These are phyloP conservation scores for Neofusicoccum cordaticola DNA, from an alignment of 2,329 filamentous ascomycete genomes.

Conservation along the genomic window DNA sequence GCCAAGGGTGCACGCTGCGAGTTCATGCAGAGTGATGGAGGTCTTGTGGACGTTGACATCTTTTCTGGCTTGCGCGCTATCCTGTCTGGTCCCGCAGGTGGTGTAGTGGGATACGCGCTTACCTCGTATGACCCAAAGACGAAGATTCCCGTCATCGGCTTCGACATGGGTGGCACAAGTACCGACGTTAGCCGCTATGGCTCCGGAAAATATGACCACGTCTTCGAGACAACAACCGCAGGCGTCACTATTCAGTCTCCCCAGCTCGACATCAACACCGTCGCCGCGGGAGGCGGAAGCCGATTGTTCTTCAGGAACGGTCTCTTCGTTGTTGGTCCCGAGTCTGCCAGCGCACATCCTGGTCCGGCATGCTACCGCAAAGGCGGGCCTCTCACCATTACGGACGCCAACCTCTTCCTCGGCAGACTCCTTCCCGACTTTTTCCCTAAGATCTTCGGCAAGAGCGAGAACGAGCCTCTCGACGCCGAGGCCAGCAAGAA, in stretches of 20 bases:
- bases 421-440: conserved; percentile 83
- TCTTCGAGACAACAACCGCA: conserved; percentile 90
- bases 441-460: conserved; percentile 93
- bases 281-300: conserved; percentile 85
- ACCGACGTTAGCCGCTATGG: conserved; percentile 86
- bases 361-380: conserved; percentile 91
- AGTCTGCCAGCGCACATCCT: conserved; percentile 84
- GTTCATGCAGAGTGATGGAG: conserved; percentile 90
- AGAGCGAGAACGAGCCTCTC: conserved; percentile 77
- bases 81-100: conserved; percentile 85
- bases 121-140: conserved; percentile 85
- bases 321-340: conserved; percentile 84
- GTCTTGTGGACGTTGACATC: conserved; percentile 67
- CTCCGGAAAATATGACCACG: conserved; percentile 83
- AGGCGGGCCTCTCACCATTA: conserved; percentile 85
- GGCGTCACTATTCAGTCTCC: conserved; percentile 93
- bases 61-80: conserved; percentile 86
- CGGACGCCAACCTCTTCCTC: conserved; percentile 74
- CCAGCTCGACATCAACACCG: conserved; percentile 91
- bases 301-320: conserved; percentile 85
- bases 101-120: conserved; percentile 87
- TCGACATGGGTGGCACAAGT: conserved; percentile 93
- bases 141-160: conserved; percentile 83
- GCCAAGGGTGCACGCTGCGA: conserved; percentile 76
- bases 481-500: conserved; percentile 73